phyloP scores from a whole-genome alignment of 148 eudicot genomes.

The Cornus controversa region DNA sequence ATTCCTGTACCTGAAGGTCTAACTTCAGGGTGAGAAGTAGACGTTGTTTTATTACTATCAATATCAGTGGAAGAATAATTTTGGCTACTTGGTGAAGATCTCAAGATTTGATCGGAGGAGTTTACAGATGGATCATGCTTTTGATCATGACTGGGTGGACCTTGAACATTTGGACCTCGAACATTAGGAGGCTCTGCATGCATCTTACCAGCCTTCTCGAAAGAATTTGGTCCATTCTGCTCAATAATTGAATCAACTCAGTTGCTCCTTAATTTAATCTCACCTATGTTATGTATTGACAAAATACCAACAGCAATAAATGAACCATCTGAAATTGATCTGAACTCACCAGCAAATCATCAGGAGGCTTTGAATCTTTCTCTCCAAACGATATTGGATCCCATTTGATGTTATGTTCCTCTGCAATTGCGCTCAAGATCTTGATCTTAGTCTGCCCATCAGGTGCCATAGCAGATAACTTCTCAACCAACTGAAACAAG shows the following conservation, averaged over 20 bases:
- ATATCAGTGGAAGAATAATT: constrained; percentile 27
- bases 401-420: constrained; percentile 84
- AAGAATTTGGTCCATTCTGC: constrained; percentile 55
- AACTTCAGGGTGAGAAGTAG: constrained; percentile 30
- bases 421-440: constrained; percentile 77
- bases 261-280: too few relatives aligned
- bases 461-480: constrained; percentile 81
- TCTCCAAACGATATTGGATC: constrained; percentile 70
- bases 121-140: constrained; percentile 28
- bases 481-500: constrained; percentile 78
- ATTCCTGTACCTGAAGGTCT: constrained; percentile 48
- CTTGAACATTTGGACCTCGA: constrained; percentile 24
- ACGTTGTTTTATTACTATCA: constrained; percentile 20
- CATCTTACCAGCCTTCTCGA: constrained; percentile 38
- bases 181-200: constrained; percentile 42
- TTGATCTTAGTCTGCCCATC: constrained; percentile 82
- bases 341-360: constrained; percentile 53
- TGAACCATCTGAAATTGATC: not conserved
- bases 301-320: not conserved
- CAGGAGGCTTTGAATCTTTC: constrained; percentile 46
- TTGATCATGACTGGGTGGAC: constrained; percentile 32
- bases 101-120: constrained; percentile 23
- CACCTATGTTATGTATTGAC: not conserved
- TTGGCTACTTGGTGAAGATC: constrained; percentile 30
- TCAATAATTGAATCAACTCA: constrained; percentile 13